Conservation (phyloP, 176 grass and related monocot species). For the Ananas comosus region DNA sequence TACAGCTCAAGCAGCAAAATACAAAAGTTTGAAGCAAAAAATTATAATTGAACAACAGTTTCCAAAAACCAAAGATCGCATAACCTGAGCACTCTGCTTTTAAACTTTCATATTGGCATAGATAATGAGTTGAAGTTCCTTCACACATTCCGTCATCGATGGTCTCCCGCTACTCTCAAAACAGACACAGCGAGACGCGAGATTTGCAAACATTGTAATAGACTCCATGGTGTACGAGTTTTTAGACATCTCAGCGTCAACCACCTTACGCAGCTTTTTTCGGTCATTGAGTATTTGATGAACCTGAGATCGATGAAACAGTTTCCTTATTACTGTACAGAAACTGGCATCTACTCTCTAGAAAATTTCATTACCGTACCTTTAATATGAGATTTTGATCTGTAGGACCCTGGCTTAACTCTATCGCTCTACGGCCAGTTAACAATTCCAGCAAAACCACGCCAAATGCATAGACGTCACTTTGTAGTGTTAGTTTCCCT, state of each 20-base stretch:
- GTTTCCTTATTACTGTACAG: too few relatives aligned
- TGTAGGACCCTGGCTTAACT: slow-evolving; percentile 62
- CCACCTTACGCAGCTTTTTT: slow-evolving; percentile 68
- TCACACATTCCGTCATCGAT: slow-evolving; percentile 74
- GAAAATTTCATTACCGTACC: slow-evolving; percentile 1
- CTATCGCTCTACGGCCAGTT: slow-evolving; percentile 88
- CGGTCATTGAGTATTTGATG: slow-evolving; percentile 55
- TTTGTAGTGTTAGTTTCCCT: slow-evolving; percentile 87
- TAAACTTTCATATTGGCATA: slow-evolving; percentile 85
- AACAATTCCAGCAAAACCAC: slow-evolving; percentile 93
- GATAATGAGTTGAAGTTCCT: slow-evolving; percentile 74
- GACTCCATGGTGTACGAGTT: slow-evolving; percentile 68
- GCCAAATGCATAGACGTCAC: slow-evolving; percentile 97
- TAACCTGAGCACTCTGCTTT: not conserved
- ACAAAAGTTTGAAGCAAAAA: not conserved
- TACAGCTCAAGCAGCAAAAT: not conserved
- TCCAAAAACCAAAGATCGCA: not conserved
- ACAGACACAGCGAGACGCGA: slow-evolving; percentile 79
- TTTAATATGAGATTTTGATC: slow-evolving; percentile 89
- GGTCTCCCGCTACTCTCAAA: slow-evolving; percentile 69
- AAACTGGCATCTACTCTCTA: not conserved
- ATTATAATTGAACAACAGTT: not conserved
- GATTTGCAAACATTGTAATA: slow-evolving; percentile 52
- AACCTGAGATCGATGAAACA: slow-evolving; percentile 26
- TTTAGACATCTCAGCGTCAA: slow-evolving; percentile 73